Base-by-base conservation (phyloP, 1,139 yeast genomes). In the Zygosaccharomyces sapae region DNA sequence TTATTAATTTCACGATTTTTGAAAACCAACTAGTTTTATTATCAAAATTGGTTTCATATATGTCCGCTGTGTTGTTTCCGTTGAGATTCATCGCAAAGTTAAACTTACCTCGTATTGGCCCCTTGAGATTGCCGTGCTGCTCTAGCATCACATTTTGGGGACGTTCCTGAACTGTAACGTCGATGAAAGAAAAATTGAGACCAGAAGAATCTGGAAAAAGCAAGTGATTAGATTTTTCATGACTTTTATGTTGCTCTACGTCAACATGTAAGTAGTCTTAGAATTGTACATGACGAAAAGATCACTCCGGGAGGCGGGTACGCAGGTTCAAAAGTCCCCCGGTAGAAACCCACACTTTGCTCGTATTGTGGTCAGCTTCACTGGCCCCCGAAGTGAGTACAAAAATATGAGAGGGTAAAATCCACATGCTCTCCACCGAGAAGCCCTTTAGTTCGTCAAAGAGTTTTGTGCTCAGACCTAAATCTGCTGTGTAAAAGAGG, bases 141-240 rank as follows among this genome's bases (percentile, higher is more conserved):
- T n/a, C n/a, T n/a, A n/a, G n/a, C n/a, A n/a, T n/a, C n/a, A n/a
- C n/a, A n/a, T n/a, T n/a, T n/a, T n/a, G n/a, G n/a, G n/a, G n/a
- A n/a, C n/a, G n/a, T n/a, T n/a, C n/a, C n/a, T n/a, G n/a, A n/a
- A n/a, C n/a, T n/a, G n/a, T n/a, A n/a, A n/a, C n/a, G n/a, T n/a
- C n/a, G n/a, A n/a, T n/a, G n/a, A n/a, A 31, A 1, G 53, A n/a
- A 37, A 43, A 63, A 63, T 41, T 57, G 62, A 4, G 53, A 48
- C 66, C 67, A 1, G 57, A 49, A n/a, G 65, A 56, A 49, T 62
- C 66, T n/a, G 67, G 62, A 1, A 57, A 49, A 4, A 57, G 40
- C 20, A 51, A 50, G 20, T 54, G 41, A 4, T 49, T 39, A 6
- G 41, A 33, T 18, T 37, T 30, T 20, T 38, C 8, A 31, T 31